phyloP scores from a whole-genome alignment of 1,139 yeast species.

The Debaryomyces singareniensis region DNA sequence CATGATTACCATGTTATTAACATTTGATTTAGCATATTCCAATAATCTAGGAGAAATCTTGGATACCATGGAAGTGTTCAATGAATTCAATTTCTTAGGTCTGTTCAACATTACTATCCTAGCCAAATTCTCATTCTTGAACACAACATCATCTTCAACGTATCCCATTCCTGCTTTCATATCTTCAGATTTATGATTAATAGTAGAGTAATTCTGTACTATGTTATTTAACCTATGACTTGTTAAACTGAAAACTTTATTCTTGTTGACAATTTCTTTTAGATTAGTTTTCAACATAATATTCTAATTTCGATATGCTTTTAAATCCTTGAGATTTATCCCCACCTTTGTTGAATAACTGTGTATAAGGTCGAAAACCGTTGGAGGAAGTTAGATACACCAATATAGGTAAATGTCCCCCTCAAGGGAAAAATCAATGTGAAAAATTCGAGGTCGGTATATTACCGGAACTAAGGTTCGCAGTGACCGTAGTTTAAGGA shows the following conservation, averaged over 20 bases:
- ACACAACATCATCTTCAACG: conserved; percentile 53
- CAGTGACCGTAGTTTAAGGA: no score
- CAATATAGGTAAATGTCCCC: neutral
- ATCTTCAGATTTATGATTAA: conserved; percentile 2
- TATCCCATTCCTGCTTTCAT: conserved; percentile 6
- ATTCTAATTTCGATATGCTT: neutral
- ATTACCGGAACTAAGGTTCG: no score
- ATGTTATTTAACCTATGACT: conserved; percentile 1
- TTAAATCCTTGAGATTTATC: neutral
- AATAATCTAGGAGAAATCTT: conserved; percentile 68
- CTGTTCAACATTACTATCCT: conserved; percentile 75
- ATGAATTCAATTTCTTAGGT: conserved; percentile 77
- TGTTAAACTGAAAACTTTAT: conserved; percentile 1
- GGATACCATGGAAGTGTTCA: conserved; percentile 71
- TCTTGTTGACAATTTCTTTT: conserved; percentile 2
- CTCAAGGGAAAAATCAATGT: neutral
- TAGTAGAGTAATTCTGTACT: conserved; percentile 4
- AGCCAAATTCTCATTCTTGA: conserved; percentile 58
- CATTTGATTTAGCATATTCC: conserved; percentile 68
- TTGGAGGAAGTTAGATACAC: neutral
- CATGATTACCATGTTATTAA: conserved; percentile 60
- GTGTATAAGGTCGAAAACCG: conserved; percentile 1
- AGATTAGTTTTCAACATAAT: conserved; percentile 3
- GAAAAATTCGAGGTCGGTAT: no score
- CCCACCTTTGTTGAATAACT: conserved; percentile 2